Conservation (phyloP, 2,329 filamentous ascomycete species). For the Ilyonectria robusta region DNA sequence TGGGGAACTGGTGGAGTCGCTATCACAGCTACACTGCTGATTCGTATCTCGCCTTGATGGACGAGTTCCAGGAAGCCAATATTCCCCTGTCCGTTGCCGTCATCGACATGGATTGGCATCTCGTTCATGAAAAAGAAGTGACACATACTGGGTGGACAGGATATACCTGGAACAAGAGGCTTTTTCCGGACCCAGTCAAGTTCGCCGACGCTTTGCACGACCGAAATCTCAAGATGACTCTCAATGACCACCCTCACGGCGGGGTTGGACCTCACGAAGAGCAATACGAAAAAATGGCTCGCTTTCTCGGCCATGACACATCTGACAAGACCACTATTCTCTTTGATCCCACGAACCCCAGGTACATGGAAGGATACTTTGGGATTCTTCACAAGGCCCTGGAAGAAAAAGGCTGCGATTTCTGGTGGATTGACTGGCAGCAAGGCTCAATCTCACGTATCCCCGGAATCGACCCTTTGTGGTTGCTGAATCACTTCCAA, state of each 20-base stretch:
- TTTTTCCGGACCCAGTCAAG: slow-evolving; percentile 63
- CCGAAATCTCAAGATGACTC: slow-evolving; percentile 65
- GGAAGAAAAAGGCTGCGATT: slow-evolving; percentile 71
- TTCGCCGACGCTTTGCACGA: slow-evolving; percentile 68
- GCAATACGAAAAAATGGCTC: slow-evolving; percentile 67
- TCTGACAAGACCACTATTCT: slow-evolving; percentile 63
- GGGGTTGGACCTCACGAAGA: slow-evolving; percentile 72
- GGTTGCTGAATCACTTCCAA: slow-evolving; percentile 77
- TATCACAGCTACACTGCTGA: slow-evolving; percentile 71
- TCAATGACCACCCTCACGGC: slow-evolving; percentile 75
- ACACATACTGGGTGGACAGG: slow-evolving; percentile 62
- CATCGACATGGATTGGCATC: slow-evolving; percentile 78
- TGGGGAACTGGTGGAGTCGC: slow-evolving; percentile 77
- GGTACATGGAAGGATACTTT: slow-evolving; percentile 72
- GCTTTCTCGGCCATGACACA: slow-evolving; percentile 65
- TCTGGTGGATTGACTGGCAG: slow-evolving; percentile 80
- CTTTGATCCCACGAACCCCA: slow-evolving; percentile 68
- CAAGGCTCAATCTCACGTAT: slow-evolving; percentile 70
- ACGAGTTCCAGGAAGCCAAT: slow-evolving; percentile 63
- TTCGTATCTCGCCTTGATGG: slow-evolving; percentile 71
- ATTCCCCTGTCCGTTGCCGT: slow-evolving; percentile 73
- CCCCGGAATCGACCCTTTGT: slow-evolving; percentile 73
- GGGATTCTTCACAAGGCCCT: slow-evolving; percentile 69
- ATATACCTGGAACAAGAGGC: slow-evolving; percentile 72
- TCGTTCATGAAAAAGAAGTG: slow-evolving; percentile 63